Evolutionary conservation across 257 asterid genomes (phyloP), one percentile per base, ranked within the genome.

Genomic region (Datura wrightii): DNA sequence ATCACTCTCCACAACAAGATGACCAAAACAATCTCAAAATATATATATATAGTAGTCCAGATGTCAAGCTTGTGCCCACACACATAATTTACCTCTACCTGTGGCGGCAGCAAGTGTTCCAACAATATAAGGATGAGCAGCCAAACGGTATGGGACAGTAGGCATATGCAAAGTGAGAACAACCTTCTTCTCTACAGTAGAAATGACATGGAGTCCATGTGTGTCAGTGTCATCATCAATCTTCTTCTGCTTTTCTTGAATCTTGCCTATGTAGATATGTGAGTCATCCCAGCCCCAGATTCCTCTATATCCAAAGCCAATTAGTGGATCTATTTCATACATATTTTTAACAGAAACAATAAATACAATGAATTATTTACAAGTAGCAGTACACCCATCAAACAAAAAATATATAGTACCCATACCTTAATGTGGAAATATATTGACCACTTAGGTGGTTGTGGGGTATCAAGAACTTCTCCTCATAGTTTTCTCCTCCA

Each of bases 271-370:
- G 90, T 87, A 93, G 85, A 96, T 83, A 54, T 89, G 87, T 10
- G 98, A 92, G 87, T 96, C 97, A 79, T 96, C 99, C 99, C 98
- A 96, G 81, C 99, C 97, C 99, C 99, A 95, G 84, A 89, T 72
- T 81, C 93, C 98, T 88, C 98, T 95, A 93, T 81, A 84, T 52
- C 48, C 72, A 60, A 85, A 52, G 31, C 31, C 31, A 24, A 24
- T 24, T 24, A 24, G 31, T 24, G 31, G 31, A 24, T 24, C 31
- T 24, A 24, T 24, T 24, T 24, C 31, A 24, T 24, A 24, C 31
- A 24, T 24, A 24, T 24, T 24, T 24, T 24, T 24, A 24, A 0
- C 31, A 24, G 31, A 24, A 24, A 24, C 31, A 24, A 24, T 24
- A 24, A 24, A 24, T 24, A 24, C 31, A 24, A 24, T 24, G 31